A percentile compares a stretch with the other conserved stretches of the same genome.
These are phyloP conservation scores for Ceratocystis lukuohia DNA, from an alignment of 2,329 filamentous ascomycete genomes.

Conservation along the genomic window DNA sequence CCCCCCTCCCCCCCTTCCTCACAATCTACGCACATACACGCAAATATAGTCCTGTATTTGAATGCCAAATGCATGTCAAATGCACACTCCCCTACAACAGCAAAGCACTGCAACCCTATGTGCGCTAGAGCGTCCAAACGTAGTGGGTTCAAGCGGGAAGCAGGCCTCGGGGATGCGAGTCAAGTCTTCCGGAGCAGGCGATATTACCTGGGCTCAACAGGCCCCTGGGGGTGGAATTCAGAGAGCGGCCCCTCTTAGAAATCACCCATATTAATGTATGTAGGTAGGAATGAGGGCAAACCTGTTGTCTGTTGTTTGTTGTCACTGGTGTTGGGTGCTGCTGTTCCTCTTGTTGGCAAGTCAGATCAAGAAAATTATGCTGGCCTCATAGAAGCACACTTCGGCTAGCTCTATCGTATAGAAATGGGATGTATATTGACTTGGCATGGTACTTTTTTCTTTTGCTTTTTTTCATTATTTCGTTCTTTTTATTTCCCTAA, in stretches of 20 bases:
- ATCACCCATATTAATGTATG: background rate
- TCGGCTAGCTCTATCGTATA: background rate
- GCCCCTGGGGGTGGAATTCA: constrained; percentile 1
- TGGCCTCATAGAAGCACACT: background rate
- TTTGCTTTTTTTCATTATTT: background rate
- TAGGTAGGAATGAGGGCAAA: background rate
- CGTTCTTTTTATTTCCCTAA: background rate
- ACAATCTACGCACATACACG: background rate
- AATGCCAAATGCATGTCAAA: constrained; percentile 7
- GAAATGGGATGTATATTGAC: background rate
- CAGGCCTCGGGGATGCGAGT: constrained; percentile 10
- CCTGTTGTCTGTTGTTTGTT: background rate
- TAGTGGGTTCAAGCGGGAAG: constrained; percentile 11
- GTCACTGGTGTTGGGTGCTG: background rate
- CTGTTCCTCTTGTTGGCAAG: background rate
- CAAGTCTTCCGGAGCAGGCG: constrained; percentile 1
- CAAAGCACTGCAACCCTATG: constrained; percentile 2
- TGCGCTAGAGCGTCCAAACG: constrained; percentile 2
- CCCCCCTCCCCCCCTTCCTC: background rate
- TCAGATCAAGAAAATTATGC: background rate
- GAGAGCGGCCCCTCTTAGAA: background rate
- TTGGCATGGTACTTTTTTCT: background rate
- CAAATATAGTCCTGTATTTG: background rate
- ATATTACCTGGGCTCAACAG: background rate
- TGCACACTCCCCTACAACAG: constrained; percentile 7